Percentiles rank a stretch among this genome's conserved stretches.
Conservation (phyloP, 345 rosid genomes). For the Sonneratia alba region DNA sequence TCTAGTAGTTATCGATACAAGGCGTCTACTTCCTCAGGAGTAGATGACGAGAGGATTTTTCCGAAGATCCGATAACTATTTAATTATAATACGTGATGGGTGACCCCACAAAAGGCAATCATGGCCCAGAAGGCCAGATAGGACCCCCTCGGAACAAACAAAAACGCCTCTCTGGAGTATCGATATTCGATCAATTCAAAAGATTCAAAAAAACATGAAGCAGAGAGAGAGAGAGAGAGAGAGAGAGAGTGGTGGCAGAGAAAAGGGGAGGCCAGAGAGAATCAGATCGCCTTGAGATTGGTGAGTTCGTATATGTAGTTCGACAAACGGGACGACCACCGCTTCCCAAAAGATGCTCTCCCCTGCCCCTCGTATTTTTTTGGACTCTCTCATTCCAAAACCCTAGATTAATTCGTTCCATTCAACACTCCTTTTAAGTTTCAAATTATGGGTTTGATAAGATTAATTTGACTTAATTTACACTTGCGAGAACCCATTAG, state of each 20-base stretch:
- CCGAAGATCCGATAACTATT: no score
- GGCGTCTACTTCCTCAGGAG: no score
- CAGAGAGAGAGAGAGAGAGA: background rate
- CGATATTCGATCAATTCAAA: slow-evolving; percentile 27
- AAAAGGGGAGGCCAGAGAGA: slow-evolving; percentile 6
- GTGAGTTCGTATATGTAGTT: slow-evolving; percentile 9
- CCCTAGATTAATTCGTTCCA: no score
- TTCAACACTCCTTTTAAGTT: no score
- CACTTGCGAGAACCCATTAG: no score
- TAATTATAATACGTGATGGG: no score
- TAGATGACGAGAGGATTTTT: no score
- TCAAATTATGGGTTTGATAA: no score
- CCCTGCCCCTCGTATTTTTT: slow-evolving; percentile 17
- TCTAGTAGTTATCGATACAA: no score
- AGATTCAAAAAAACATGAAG: slow-evolving; percentile 35
- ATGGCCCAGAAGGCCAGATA: slow-evolving; percentile 9
- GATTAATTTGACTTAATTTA: no score
- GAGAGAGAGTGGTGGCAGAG: no score
- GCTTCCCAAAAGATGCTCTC: slow-evolving; percentile 84
- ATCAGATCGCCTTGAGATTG: slow-evolving; percentile 24
- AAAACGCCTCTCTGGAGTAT: slow-evolving; percentile 22
- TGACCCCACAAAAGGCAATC: slow-evolving; percentile 25
- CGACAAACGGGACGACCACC: slow-evolving; percentile 39
- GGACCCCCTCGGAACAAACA: slow-evolving; percentile 1
- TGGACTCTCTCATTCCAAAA: no score